Conservation (phyloP, 2,329 filamentous ascomycete species). For the Microcera coccophila region DNA sequence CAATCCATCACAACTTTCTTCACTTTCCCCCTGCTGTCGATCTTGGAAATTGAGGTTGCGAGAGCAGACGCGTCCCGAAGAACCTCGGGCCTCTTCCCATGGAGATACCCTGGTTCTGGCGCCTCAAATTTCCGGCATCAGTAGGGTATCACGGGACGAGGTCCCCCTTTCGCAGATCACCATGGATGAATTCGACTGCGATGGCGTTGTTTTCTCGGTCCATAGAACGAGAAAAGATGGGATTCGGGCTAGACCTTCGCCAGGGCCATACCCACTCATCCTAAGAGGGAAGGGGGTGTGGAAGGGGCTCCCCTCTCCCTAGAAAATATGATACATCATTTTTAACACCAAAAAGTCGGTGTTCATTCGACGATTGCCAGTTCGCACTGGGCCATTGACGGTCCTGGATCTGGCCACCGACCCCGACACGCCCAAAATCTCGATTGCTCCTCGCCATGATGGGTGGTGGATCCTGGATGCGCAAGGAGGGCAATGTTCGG, state of each 20-base stretch:
- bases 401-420: conserved; percentile 19
- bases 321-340: conserved; percentile 23
- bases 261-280: conserved; percentile 6
- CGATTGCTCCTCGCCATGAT: conserved; percentile 15
- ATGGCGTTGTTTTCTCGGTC: conserved; percentile 29
- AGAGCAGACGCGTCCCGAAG: conserved; percentile 3
- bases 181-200: conserved; percentile 17
- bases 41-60: not conserved
- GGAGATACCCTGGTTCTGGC: conserved; percentile 11
- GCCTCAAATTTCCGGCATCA: conserved; percentile 19
- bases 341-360: conserved; percentile 9
- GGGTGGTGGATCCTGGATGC: conserved; percentile 4
- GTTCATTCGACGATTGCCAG: conserved; percentile 14
- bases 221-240: conserved; percentile 24
- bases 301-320: conserved; percentile 12
- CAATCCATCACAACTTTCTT: not conserved
- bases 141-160: conserved; percentile 20
- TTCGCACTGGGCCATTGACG: conserved; percentile 19
- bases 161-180: conserved; percentile 19
- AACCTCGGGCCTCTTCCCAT: conserved; percentile 6
- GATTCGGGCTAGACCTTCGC: conserved; percentile 11
- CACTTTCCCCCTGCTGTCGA: not conserved
- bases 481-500: not conserved
- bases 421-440: conserved; percentile 16
- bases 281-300: conserved; percentile 10